These are phyloP conservation scores for Leucosporidium yakuticum DNA, from an alignment of 768 basidiomycete genomes.

Conservation along the genomic window DNA sequence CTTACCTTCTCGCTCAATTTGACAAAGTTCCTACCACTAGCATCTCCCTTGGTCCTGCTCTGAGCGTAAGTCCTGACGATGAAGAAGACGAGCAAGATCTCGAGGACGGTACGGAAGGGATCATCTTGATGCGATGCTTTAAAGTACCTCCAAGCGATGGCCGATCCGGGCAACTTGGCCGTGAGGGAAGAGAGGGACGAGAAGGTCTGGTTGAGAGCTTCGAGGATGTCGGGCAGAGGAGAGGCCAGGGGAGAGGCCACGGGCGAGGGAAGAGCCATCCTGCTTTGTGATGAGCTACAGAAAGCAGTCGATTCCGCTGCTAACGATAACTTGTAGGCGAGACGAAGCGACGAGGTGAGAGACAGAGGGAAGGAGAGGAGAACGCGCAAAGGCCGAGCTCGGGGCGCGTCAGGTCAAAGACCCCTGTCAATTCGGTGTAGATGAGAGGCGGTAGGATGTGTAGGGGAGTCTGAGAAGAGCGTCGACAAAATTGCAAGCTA, in stretches of 20 bases:
- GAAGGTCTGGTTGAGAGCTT: neutral
- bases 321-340: too few relatives aligned
- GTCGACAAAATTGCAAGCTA: too few relatives aligned
- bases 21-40: slow-evolving; percentile 79
- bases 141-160: slow-evolving; percentile 46
- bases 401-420: too few relatives aligned
- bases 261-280: too few relatives aligned
- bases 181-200: slow-evolving; percentile 5
- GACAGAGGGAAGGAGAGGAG: too few relatives aligned
- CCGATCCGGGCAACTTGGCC: slow-evolving; percentile 44
- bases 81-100: slow-evolving; percentile 79
- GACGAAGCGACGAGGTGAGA: too few relatives aligned
- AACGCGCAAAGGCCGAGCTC: too few relatives aligned
- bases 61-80: slow-evolving; percentile 85
- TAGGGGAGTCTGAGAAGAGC: too few relatives aligned
- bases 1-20: slow-evolving; percentile 80
- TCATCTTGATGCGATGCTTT: slow-evolving; percentile 93
- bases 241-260: neutral
- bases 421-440: too few relatives aligned
- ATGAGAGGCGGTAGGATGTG: too few relatives aligned
- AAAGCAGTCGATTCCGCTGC: too few relatives aligned
- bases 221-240: neutral
- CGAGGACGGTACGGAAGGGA: slow-evolving; percentile 82
- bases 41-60: slow-evolving; percentile 78
- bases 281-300: too few relatives aligned